phyloP scores from a whole-genome alignment of 441 rosid species.

The Euphorbia celastroides region DNA sequence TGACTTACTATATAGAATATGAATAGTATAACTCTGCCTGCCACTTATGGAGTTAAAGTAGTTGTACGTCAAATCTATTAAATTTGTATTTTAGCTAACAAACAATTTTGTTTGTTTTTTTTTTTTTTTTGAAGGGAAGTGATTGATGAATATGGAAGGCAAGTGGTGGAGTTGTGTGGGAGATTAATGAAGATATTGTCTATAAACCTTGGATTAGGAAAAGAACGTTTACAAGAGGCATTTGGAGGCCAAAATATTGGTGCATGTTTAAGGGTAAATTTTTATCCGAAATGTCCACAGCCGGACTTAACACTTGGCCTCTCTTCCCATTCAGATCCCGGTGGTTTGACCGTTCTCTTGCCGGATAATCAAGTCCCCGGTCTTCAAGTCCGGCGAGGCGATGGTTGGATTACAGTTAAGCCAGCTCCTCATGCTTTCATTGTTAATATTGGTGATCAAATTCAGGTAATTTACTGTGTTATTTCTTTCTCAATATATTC shows the following conservation, averaged over 20 bases:
- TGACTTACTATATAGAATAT: too few relatives aligned
- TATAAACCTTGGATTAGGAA: constrained; percentile 48
- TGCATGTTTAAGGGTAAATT: constrained; percentile 68
- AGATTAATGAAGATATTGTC: constrained; percentile 69
- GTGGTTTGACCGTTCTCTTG: constrained; percentile 74
- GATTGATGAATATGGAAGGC: constrained; percentile 65
- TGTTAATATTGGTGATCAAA: constrained; percentile 78
- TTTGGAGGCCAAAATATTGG: constrained; percentile 66
- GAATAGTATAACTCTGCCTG: not conserved
- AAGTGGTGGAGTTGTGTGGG: constrained; percentile 48
- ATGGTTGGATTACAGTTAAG: constrained; percentile 64
- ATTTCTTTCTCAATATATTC: not conserved
- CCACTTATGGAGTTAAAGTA: not conserved
- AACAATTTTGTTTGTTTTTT: not conserved
- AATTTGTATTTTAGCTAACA: constrained; percentile 7
- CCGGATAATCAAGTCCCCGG: constrained; percentile 68
- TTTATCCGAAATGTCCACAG: constrained; percentile 81
- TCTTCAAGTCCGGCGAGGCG: constrained; percentile 56
- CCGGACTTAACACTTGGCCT: constrained; percentile 78
- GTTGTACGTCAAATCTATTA: not conserved
- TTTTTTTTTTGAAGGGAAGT: constrained; percentile 40
- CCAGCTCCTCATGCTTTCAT: constrained; percentile 68
- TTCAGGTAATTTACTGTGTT: constrained; percentile 42
- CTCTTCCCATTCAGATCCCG: constrained; percentile 86
- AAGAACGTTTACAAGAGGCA: constrained; percentile 50